Evolutionary conservation across 2,329 filamentous ascomycete species (phyloP).

Genomic region (Pseudogymnoascus sp.): DNA sequence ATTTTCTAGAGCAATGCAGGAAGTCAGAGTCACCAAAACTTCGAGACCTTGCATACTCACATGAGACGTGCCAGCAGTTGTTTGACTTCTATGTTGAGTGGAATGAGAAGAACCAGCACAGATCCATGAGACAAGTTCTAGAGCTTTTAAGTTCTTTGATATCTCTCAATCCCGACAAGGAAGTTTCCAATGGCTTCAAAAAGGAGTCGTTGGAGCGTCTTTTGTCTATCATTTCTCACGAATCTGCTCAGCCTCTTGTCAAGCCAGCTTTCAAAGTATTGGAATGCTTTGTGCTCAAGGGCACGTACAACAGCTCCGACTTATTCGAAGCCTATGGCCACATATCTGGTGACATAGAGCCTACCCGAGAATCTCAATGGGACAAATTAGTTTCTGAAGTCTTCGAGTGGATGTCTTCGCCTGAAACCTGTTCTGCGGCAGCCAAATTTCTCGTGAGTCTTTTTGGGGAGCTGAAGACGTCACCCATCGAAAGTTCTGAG

Average conservation of each 20-base stretch:
- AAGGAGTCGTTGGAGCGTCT: slow-evolving; percentile 42
- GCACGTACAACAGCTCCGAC: slow-evolving; percentile 30
- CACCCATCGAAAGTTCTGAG: slow-evolving; percentile 25
- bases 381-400: slow-evolving; percentile 41
- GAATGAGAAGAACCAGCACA: slow-evolving; percentile 58
- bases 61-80: slow-evolving; percentile 39
- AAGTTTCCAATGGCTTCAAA: slow-evolving; percentile 37
- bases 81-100: slow-evolving; percentile 59
- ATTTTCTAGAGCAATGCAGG: slow-evolving; percentile 52
- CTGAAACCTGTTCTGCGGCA: slow-evolving; percentile 50
- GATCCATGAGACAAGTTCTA: slow-evolving; percentile 54
- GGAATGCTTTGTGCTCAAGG: slow-evolving; percentile 57
- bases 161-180: slow-evolving; percentile 39
- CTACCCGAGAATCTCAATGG: slow-evolving; percentile 35
- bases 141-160: slow-evolving; percentile 48
- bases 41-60: slow-evolving; percentile 43
- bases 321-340: slow-evolving; percentile 5
- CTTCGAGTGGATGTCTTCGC: slow-evolving; percentile 48
- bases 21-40: slow-evolving; percentile 40
- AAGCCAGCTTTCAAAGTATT: slow-evolving; percentile 64
- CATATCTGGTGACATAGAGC: slow-evolving; percentile 14
- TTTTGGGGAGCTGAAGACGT: slow-evolving; percentile 37
- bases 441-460: slow-evolving; percentile 54
- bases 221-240: slow-evolving; percentile 51
- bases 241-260: slow-evolving; percentile 54